Evolutionary conservation across 2,329 filamentous ascomycete genomes (phyloP).

Genomic region (Sclerotinia sclerotiorum): DNA sequence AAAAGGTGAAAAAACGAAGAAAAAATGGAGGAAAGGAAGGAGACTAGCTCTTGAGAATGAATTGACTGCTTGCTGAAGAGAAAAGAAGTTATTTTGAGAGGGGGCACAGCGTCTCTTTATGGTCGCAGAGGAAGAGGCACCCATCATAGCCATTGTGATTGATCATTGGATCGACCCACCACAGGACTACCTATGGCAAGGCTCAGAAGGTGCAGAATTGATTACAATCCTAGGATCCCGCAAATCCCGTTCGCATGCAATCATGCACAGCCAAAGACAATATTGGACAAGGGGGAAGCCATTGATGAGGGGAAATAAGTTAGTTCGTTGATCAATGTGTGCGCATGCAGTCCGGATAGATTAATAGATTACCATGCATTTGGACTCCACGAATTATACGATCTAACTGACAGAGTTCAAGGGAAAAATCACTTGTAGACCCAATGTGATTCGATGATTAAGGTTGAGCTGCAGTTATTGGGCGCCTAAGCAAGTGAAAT

Average conservation of each 20-base stretch:
- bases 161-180: constrained; percentile 21
- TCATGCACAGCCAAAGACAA: not conserved
- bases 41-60: constrained; percentile 51
- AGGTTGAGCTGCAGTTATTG: constrained; percentile 20
- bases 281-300: constrained; percentile 15
- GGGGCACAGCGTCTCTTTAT: constrained; percentile 36
- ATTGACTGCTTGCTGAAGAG: constrained; percentile 66
- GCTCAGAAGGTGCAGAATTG: constrained; percentile 10
- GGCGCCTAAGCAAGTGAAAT: constrained; percentile 29
- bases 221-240: constrained; percentile 1
- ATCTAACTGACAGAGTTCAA: not conserved
- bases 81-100: constrained; percentile 34
- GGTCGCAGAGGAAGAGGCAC: constrained; percentile 23
- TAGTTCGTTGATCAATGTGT: constrained; percentile 4
- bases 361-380: constrained; percentile 23
- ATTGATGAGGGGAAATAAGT: constrained; percentile 19
- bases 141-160: constrained; percentile 12
- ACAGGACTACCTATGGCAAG: constrained; percentile 17
- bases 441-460: constrained; percentile 21
- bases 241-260: constrained; percentile 8
- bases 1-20: constrained; percentile 45
- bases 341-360: constrained; percentile 19
- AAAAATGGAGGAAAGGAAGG: constrained; percentile 49
- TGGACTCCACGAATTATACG: constrained; percentile 13
- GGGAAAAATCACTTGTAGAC: constrained; percentile 3